These are phyloP conservation scores for Fagopyrum tataricum DNA, from an alignment of 148 eudicot genomes.

Conservation along the genomic window DNA sequence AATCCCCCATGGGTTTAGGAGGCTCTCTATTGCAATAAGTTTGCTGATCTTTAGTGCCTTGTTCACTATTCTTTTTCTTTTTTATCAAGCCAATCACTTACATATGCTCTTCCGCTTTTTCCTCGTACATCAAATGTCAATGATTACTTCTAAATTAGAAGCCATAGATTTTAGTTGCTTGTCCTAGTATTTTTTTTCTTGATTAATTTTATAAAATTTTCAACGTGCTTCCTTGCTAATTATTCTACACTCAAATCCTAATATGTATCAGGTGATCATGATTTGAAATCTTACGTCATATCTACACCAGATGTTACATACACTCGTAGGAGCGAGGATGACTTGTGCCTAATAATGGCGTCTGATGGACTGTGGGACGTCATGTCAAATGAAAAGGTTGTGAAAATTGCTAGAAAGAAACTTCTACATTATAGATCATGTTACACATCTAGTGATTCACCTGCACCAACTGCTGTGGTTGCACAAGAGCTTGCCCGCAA, in stretches of 20 bases:
- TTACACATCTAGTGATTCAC: background rate
- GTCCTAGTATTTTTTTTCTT: too few relatives aligned
- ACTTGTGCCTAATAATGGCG: background rate
- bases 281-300: background rate
- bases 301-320: background rate
- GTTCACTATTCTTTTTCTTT: too few relatives aligned
- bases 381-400: conserved; percentile 5
- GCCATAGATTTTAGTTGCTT: background rate
- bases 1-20: too few relatives aligned
- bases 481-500: background rate
- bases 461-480: background rate
- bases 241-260: background rate
- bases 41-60: too few relatives aligned
- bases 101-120: too few relatives aligned
- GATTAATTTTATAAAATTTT: too few relatives aligned
- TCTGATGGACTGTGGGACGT: background rate
- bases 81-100: too few relatives aligned
- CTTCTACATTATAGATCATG: background rate
- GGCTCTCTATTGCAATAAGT: too few relatives aligned
- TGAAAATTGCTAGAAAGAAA: background rate
- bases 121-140: background rate
- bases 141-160: background rate
- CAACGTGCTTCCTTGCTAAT: too few relatives aligned
- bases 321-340: background rate
- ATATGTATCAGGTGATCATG: background rate